Evolutionary conservation across 331 rosid genomes (phyloP).

Genomic region (Malus hybrid): DNA sequence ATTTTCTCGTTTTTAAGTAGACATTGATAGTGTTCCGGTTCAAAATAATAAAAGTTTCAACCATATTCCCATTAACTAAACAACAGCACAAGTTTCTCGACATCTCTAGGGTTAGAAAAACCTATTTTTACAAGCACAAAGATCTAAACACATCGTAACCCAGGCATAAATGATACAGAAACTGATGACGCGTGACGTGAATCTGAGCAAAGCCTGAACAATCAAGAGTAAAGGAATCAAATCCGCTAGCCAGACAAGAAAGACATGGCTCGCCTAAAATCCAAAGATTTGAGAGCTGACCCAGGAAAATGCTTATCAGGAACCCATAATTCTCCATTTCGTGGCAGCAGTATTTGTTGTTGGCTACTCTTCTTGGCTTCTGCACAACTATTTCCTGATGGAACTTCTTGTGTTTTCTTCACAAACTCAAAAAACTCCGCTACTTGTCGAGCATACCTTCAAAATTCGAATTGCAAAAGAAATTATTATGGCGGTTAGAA

Average conservation of each 20-base stretch:
- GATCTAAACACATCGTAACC: constrained; percentile 15
- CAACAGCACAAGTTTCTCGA: constrained; percentile 17
- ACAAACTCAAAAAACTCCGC: constrained; percentile 92
- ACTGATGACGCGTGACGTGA: background rate
- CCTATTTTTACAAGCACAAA: constrained; percentile 32
- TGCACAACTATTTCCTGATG: constrained; percentile 32
- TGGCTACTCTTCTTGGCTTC: constrained; percentile 35
- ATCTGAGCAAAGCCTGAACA: background rate
- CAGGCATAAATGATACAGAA: constrained; percentile 10
- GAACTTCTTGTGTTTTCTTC: constrained; percentile 62
- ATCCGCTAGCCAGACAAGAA: constrained; percentile 51
- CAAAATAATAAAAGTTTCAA: background rate
- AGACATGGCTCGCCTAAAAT: constrained; percentile 74
- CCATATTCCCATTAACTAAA: background rate
- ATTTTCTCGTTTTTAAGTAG: background rate
- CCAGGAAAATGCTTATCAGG: constrained; percentile 62
- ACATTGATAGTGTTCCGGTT: background rate
- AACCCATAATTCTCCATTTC: constrained; percentile 60
- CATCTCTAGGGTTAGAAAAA: constrained; percentile 21
- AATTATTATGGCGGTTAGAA: too few relatives aligned
- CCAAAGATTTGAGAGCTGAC: constrained; percentile 51
- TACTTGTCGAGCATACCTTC: constrained; percentile 96
- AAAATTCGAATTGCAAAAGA: constrained; percentile 3
- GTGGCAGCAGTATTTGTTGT: constrained; percentile 50
- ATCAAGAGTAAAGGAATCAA: background rate